These are phyloP conservation scores for Martensiomyces pterosporus DNA, from an alignment of 192 early-diverging fungal genomes.

Conservation along the genomic window DNA sequence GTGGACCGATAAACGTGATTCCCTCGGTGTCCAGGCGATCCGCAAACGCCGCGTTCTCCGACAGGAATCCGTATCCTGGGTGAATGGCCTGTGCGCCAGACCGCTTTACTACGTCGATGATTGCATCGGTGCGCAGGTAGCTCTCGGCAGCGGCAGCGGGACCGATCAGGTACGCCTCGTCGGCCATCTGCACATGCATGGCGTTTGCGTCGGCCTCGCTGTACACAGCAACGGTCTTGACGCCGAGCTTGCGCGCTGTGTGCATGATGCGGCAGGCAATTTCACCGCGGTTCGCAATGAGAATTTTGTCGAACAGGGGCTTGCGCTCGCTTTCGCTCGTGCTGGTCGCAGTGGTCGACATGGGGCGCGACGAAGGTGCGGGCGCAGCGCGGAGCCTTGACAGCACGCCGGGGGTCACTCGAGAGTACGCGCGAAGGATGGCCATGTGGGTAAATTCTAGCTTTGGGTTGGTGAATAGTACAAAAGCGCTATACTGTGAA, in stretches of 20 bases:
- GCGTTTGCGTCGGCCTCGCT: conserved; percentile 84
- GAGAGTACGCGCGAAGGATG: neutral
- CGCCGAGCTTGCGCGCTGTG: conserved; percentile 82
- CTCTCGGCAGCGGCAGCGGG: conserved; percentile 73
- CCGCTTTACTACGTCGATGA: conserved; percentile 70
- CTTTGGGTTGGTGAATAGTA: too few species aligned
- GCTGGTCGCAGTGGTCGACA: neutral
- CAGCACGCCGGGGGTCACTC: neutral
- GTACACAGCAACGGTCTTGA: conserved; percentile 93
- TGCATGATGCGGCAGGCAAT: conserved; percentile 78
- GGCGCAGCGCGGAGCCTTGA: neutral
- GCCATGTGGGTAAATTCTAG: too few species aligned
- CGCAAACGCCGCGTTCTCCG: conserved; percentile 90
- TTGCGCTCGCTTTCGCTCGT: conserved; percentile 25
- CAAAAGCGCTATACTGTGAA: too few species aligned
- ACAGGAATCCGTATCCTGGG: conserved; percentile 96
- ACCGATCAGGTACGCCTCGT: conserved; percentile 91
- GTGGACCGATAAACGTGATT: conserved; percentile 88
- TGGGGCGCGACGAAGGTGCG: too few species aligned
- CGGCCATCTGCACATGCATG: conserved; percentile 85
- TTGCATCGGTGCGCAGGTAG: conserved; percentile 77
- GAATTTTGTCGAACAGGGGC: conserved; percentile 91
- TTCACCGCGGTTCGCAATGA: conserved; percentile 92
- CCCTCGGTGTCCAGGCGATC: conserved; percentile 60
- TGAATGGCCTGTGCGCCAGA: conserved; percentile 90